Percentiles rank a stretch among this genome's conserved stretches.
phyloP scores from a whole-genome alignment of 192 early-diverging fungal genomes.

The Umbelopsis sp. region DNA sequence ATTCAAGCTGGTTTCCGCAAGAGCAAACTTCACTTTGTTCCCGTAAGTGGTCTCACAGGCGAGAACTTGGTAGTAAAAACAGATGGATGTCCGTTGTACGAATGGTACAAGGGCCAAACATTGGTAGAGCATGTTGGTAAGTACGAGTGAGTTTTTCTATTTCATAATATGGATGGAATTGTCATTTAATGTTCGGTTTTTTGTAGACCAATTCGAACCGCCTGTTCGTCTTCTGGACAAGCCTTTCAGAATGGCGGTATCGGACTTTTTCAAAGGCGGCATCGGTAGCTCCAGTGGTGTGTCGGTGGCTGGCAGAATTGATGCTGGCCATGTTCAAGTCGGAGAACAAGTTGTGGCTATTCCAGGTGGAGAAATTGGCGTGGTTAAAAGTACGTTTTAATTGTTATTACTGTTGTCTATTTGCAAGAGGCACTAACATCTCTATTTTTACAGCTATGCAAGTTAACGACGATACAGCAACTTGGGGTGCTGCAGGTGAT shows the following conservation, averaged over 20 bases:
- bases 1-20: conserved; percentile 79
- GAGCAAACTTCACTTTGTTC: conserved; percentile 78
- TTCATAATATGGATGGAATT: conserved; percentile 7
- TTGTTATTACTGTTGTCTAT: background rate
- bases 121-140: conserved; percentile 73
- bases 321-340: conserved; percentile 84
- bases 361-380: conserved; percentile 76
- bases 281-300: conserved; percentile 70
- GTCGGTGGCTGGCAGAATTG: conserved; percentile 86
- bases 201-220: conserved; percentile 73
- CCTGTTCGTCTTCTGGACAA: conserved; percentile 77
- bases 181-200: background rate
- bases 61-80: conserved; percentile 73
- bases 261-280: conserved; percentile 92
- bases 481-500: conserved; percentile 97
- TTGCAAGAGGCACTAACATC: background rate
- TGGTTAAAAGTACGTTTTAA: conserved; percentile 66
- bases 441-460: conserved; percentile 62
- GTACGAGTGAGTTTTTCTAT: background rate
- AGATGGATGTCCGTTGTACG: conserved; percentile 39
- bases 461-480: conserved; percentile 63
- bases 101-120: conserved; percentile 84
- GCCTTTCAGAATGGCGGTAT: conserved; percentile 83
- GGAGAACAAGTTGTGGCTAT: conserved; percentile 82
- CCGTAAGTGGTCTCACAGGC: conserved; percentile 89